Evolutionary conservation across 306 rosid species (phyloP).

Genomic region (Pterocarpus macrocarpus): DNA sequence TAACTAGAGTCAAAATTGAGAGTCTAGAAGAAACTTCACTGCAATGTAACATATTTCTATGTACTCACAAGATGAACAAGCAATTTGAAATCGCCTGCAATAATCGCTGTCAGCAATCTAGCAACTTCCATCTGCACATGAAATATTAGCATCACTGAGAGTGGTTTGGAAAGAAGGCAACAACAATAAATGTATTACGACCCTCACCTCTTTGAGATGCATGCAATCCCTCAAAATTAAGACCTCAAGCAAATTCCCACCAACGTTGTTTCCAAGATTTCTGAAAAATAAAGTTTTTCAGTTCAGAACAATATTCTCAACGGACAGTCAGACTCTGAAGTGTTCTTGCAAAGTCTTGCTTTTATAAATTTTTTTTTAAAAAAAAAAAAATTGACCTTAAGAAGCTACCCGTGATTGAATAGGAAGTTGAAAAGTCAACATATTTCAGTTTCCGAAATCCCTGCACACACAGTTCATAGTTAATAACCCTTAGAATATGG

Average conservation of each 20-base stretch:
- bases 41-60: constrained; percentile 37
- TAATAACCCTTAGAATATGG: constrained; percentile 34
- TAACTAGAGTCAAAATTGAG: constrained; percentile 42
- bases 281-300: constrained; percentile 50
- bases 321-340: constrained; percentile 11
- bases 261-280: constrained; percentile 80
- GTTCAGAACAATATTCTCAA: constrained; percentile 29
- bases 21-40: constrained; percentile 41
- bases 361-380: too few species aligned
- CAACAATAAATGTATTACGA: not conserved
- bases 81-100: constrained; percentile 85
- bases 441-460: constrained; percentile 80
- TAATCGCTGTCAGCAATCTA: constrained; percentile 70
- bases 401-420: constrained; percentile 93
- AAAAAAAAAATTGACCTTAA: constrained; percentile 66
- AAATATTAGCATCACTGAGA: constrained; percentile 31
- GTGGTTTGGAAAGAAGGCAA: constrained; percentile 35
- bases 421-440: constrained; percentile 94
- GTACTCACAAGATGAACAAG: constrained; percentile 88
- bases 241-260: constrained; percentile 81
- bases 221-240: constrained; percentile 95
- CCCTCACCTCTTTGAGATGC: constrained; percentile 93
- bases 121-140: constrained; percentile 80
- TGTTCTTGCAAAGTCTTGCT: constrained; percentile 28
- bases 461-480: constrained; percentile 59